Base-by-base conservation (phyloP, 1,139 yeast genomes). In the Nadsonia starkeyi-henricii region DNA sequence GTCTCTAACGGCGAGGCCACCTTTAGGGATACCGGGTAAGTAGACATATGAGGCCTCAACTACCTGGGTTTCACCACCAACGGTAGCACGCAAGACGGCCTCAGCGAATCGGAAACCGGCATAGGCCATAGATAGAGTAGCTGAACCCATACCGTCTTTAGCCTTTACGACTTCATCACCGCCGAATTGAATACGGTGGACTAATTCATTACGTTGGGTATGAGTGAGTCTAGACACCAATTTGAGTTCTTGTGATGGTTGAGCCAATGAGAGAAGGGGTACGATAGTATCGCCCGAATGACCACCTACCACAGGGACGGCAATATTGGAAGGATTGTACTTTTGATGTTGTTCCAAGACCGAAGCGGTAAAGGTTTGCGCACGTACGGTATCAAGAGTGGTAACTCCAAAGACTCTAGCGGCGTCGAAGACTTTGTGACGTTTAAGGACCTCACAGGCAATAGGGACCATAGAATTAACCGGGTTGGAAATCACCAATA, bases 91-190 rank as follows among this genome's bases (percentile, higher is more conserved):
- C 47, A 58, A 54, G 42, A 58, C 48, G 20, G 62, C 55, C 45
- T 77, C 77, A 50, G 88, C 75, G 58, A 85, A 78, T 66, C 83
- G 78, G 65, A 79, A 89, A 58, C 93, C 96, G 47, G 96, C 96
- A 65, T 86, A 91, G 47, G 96, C 96, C 96, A 89, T 89, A 50
- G 96, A 85, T 58, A 89, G 74, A 48, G 97, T 89, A 55, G 96
- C 95, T 48, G 95, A 85, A 51, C 96, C 96, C 55, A 82, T 79
- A 62, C 96, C 96, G 65, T 85, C 82, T 74, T 89, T 89, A 60
- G 96, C 96, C 70, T 83, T 74, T 59, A 89, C 96, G 58, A 89
- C 94, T 72, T 89, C 96, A 65, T 89, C 96, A 70, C 96, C 96
- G 64, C 96, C 97, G 64, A 81, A 86, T 71, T 88, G 96, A 64